A percentile compares a stretch with the other conserved stretches of the same genome.
Conservation (phyloP, 2,329 filamentous ascomycete species). For the Aureobasidium sp. region DNA sequence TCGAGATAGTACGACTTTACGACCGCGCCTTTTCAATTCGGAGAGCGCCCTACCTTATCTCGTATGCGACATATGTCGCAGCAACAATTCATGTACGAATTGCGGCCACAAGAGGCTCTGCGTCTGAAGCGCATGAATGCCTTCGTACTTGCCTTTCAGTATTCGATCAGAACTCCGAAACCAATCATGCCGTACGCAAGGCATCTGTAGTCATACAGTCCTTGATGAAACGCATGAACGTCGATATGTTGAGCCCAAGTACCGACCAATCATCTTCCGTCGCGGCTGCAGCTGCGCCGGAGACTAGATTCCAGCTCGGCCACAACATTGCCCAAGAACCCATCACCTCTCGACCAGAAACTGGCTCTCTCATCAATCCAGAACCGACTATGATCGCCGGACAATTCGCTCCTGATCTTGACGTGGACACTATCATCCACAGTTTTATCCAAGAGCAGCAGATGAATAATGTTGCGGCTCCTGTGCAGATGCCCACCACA, state of each 20-base stretch:
- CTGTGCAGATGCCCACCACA: background rate
- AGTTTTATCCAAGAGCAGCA: slow-evolving; percentile 34
- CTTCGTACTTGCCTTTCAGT: slow-evolving; percentile 42
- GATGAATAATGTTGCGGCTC: background rate
- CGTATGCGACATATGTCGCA: slow-evolving; percentile 50
- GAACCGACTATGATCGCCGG: slow-evolving; percentile 22
- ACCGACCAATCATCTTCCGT: background rate
- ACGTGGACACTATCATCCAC: slow-evolving; percentile 38
- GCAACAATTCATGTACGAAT: slow-evolving; percentile 48
- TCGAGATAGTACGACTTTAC: slow-evolving; percentile 39
- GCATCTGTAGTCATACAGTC: slow-evolving; percentile 41
- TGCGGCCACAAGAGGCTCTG: slow-evolving; percentile 35
- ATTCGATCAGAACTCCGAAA: slow-evolving; percentile 45
- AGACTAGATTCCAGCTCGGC: background rate
- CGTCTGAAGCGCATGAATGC: slow-evolving; percentile 35
- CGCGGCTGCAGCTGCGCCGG: no score
- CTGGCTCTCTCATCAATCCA: background rate
- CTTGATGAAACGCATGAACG: slow-evolving; percentile 41
- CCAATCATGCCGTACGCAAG: slow-evolving; percentile 44
- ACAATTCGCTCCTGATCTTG: slow-evolving; percentile 29
- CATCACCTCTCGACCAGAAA: background rate
- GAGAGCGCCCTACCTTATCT: slow-evolving; percentile 47
- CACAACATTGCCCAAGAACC: background rate
- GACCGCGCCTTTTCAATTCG: slow-evolving; percentile 40
- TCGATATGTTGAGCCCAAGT: slow-evolving; percentile 21